Conservation (phyloP, 1,139 yeast species). For the Blastobotrys arbuscula region DNA sequence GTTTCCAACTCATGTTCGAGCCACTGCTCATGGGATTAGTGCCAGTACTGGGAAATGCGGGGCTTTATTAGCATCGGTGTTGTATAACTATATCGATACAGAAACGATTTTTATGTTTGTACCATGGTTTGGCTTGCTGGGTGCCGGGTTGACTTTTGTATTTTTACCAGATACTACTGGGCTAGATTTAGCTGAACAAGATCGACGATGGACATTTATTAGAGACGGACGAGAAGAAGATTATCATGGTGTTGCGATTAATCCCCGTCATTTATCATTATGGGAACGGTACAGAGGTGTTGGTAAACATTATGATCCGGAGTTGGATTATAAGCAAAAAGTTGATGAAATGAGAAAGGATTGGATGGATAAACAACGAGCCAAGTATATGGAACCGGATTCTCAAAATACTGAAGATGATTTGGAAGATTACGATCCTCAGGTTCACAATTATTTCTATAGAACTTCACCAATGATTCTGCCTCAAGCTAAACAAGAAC, state of each 20-base stretch:
- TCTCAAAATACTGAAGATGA: slow-evolving; percentile 19
- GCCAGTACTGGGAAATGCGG: slow-evolving; percentile 97
- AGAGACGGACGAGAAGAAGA: slow-evolving; percentile 33
- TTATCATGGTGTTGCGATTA: slow-evolving; percentile 38
- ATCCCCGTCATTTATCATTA: slow-evolving; percentile 33
- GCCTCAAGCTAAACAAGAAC: slow-evolving; percentile 17
- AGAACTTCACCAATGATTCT: slow-evolving; percentile 33
- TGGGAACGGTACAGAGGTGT: slow-evolving; percentile 36
- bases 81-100: slow-evolving; percentile 34
- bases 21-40: slow-evolving; percentile 96
- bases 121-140: slow-evolving; percentile 38
- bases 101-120: slow-evolving; percentile 36
- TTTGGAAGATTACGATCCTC: slow-evolving; percentile 20
- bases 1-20: slow-evolving; percentile 96
- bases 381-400: slow-evolving; percentile 25
- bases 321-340: slow-evolving; percentile 35
- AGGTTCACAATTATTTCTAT: slow-evolving; percentile 33
- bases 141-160: slow-evolving; percentile 33
- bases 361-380: slow-evolving; percentile 34
- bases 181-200: slow-evolving; percentile 36
- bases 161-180: slow-evolving; percentile 38
- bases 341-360: slow-evolving; percentile 35
- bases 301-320: slow-evolving; percentile 35
- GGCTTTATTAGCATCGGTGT: slow-evolving; percentile 90
- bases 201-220: slow-evolving; percentile 35